phyloP scores from a whole-genome alignment of 1,284 basidiomycete genomes.

The Crucibulum parvulum region DNA sequence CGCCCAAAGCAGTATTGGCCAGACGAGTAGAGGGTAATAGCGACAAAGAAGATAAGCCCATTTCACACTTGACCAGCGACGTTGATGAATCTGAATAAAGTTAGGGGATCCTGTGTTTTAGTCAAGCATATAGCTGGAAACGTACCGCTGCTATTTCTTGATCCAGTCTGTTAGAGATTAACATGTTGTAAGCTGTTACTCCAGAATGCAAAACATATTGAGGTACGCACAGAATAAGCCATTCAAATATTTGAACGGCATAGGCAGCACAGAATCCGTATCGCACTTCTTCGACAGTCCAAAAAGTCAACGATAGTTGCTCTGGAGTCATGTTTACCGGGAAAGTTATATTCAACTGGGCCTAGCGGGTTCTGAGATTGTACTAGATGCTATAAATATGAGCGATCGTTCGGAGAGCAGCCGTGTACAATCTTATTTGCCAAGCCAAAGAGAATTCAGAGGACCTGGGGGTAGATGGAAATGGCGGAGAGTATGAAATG shows the following conservation, averaged over 20 bases:
- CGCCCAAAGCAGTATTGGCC: constrained; percentile 37
- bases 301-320: too few relatives aligned
- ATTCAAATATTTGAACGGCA: constrained; percentile 30
- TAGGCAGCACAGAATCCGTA: constrained; percentile 22
- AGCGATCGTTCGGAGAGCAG: too few relatives aligned
- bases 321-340: too few relatives aligned
- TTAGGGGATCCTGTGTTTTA: background rate
- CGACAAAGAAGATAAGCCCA: constrained; percentile 43
- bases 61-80: constrained; percentile 44
- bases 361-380: too few relatives aligned
- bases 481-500: too few relatives aligned
- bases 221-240: constrained; percentile 23
- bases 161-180: too few relatives aligned
- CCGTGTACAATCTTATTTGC: too few relatives aligned
- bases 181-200: background rate
- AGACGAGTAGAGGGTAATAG: constrained; percentile 38
- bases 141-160: too few relatives aligned
- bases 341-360: too few relatives aligned
- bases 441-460: too few relatives aligned
- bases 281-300: background rate
- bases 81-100: constrained; percentile 9
- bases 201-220: background rate
- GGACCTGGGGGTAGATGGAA: too few relatives aligned
- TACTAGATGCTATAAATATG: too few relatives aligned
- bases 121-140: background rate